Conservation (phyloP, 371 early-diverging fungal species). For the Haplosporangium sp. region DNA sequence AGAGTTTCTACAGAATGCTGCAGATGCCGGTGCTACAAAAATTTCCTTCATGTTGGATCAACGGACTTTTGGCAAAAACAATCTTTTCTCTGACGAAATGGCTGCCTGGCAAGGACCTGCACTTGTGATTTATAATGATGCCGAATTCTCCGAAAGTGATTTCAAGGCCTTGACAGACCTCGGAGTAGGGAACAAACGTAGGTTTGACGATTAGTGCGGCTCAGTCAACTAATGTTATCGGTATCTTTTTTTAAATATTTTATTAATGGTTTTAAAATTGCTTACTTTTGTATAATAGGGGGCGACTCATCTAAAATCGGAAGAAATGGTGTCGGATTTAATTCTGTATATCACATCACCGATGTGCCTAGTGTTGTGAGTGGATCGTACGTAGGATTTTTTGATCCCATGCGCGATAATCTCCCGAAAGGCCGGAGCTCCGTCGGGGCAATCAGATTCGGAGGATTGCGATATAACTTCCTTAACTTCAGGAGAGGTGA, state of each 20-base stretch:
- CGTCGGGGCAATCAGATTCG: constrained; percentile 7
- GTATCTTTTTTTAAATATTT: background rate
- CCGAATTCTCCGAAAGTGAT: constrained; percentile 41
- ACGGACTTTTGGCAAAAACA: constrained; percentile 3
- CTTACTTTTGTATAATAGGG: background rate
- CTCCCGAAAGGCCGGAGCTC: constrained; percentile 16
- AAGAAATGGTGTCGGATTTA: constrained; percentile 55
- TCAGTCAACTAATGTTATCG: background rate
- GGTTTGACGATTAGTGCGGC: background rate
- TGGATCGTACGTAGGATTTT: constrained; percentile 44
- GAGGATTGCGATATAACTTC: constrained; percentile 31
- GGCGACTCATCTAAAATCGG: constrained; percentile 47
- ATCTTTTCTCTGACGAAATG: constrained; percentile 39
- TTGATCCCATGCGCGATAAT: constrained; percentile 38
- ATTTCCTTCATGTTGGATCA: constrained; percentile 45
- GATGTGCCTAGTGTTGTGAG: constrained; percentile 58
- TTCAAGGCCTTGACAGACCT: constrained; percentile 41
- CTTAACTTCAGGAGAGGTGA: constrained; percentile 3
- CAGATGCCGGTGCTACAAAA: constrained; percentile 55
- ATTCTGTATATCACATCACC: constrained; percentile 56
- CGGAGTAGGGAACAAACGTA: constrained; percentile 54
- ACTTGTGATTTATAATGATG: constrained; percentile 52
- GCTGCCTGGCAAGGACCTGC: constrained; percentile 57
- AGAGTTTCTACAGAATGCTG: constrained; percentile 59
- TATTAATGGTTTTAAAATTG: background rate